phyloP scores from a whole-genome alignment of 495 filamentous ascomycete genomes.

The Astrocystis sublimbata region DNA sequence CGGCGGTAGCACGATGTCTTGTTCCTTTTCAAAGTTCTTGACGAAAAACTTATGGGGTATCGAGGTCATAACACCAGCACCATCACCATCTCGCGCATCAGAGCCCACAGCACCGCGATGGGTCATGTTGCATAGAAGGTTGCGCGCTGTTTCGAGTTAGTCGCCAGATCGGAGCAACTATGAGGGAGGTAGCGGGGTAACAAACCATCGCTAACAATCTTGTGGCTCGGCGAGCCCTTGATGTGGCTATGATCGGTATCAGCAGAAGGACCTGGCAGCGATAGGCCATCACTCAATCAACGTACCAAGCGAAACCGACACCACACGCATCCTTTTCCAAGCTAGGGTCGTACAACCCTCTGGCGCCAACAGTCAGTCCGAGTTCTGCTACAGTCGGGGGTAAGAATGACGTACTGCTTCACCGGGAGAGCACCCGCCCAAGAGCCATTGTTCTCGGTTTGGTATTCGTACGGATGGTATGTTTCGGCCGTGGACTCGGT shows the following conservation, averaged over 20 bases:
- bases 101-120: slow-evolving; percentile 98
- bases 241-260: slow-evolving; percentile 68
- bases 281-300: neutral
- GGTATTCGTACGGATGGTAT: slow-evolving; percentile 75
- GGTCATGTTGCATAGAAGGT: slow-evolving; percentile 99
- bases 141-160: slow-evolving; percentile 64
- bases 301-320: slow-evolving; percentile 98
- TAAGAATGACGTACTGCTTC: slow-evolving; percentile 67
- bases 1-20: slow-evolving; percentile 80
- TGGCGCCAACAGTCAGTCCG: slow-evolving; percentile 29
- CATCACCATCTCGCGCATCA: slow-evolving; percentile 95
- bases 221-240: slow-evolving; percentile 96
- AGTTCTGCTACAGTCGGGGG: neutral
- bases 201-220: slow-evolving; percentile 98
- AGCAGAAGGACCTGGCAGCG: neutral
- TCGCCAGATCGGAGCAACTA: neutral
- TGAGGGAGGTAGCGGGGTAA: slow-evolving; percentile 19
- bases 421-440: slow-evolving; percentile 95
- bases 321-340: slow-evolving; percentile 99
- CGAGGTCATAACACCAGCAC: slow-evolving; percentile 98
- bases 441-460: slow-evolving; percentile 82
- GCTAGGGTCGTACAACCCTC: slow-evolving; percentile 91
- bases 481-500: slow-evolving; percentile 52
- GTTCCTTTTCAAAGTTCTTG: slow-evolving; percentile 94
- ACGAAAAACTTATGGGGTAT: slow-evolving; percentile 99